Conservation (phyloP, 1,284 basidiomycete species). For the Sanghuangporus sanghuang region DNA sequence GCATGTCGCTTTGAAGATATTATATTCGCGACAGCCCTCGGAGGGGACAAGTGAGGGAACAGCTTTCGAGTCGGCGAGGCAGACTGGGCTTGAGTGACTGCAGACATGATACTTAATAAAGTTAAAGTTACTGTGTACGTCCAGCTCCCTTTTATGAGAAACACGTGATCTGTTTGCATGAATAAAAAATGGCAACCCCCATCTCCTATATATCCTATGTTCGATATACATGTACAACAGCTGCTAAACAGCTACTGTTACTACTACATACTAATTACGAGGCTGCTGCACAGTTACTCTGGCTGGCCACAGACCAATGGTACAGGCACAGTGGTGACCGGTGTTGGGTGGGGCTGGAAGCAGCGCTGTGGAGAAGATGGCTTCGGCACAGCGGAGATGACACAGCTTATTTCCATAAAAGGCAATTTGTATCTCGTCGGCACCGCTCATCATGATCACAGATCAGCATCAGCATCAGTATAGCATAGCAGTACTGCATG, state of each 20-base stretch:
- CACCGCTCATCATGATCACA: neutral
- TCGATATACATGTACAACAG: too few relatives aligned
- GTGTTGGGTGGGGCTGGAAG: neutral
- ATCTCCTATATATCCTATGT: too few relatives aligned
- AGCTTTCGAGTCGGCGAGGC: neutral
- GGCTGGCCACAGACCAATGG: neutral
- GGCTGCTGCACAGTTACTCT: too few relatives aligned
- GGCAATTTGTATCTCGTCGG: neutral
- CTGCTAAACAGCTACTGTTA: too few relatives aligned
- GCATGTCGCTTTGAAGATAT: slow-evolving; percentile 10
- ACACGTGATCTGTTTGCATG: too few relatives aligned
- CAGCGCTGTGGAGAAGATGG: neutral
- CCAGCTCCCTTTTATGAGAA: too few relatives aligned
- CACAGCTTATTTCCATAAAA: too few relatives aligned
- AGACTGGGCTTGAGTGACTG: neutral
- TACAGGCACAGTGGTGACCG: neutral
- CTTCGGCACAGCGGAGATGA: too few relatives aligned
- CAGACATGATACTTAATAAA: neutral
- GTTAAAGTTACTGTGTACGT: too few relatives aligned
- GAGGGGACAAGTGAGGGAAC: slow-evolving; percentile 1
- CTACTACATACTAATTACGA: too few relatives aligned
- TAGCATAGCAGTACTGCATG: too few relatives aligned
- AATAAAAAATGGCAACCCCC: too few relatives aligned
- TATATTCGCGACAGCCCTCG: slow-evolving; percentile 10
- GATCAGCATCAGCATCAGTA: neutral